Base-by-base conservation (phyloP, 169 alveolate genomes). In the Eimeria sp. region DNA sequence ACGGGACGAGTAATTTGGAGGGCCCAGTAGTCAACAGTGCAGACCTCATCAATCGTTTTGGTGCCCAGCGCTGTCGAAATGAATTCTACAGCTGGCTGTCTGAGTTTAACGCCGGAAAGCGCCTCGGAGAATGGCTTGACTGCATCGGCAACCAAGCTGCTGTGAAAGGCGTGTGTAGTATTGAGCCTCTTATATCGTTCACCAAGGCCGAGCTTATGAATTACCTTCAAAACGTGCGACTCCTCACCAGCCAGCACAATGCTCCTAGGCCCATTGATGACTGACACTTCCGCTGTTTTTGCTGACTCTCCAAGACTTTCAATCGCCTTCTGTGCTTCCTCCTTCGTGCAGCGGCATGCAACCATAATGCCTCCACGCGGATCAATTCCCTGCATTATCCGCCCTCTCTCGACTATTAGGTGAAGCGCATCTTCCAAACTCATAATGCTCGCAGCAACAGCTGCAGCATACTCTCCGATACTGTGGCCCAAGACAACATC, bases 401-500 rank as follows among this genome's bases (percentile, higher is more conserved):
- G 25, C 4, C 92, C 96, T 4, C 96, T 83, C 61, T 20, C 47
- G 20, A 84, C 84, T 25, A 95, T 78, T 5, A 95, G 27, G 20
- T 84, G 11, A 76, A 96, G 73, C 34, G 95, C 97, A 40, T 92
- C 96, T 65, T 72, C 86, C 94, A 94, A 82, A 22, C 18, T 67
- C 92, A 96, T 54, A n/a, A 94, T 96, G 4, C 98, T 98, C 10
- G 97, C 97, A 22, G 92, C 94, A n/a, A 95, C 96, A 49, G 98
- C 98, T 5, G 98, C 98, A 27, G 97, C 97, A 84, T 96, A 97
- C 89, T 97, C 98, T n/a, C 98, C 98, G 45, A 89, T 27, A 70
- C 97, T 92, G 93, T 97, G 98, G 9, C 98, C 98, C 27, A 97
- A 47, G n/a, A 97, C 98, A 14, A 78, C 90, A 5, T 86, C 97